Conservation (phyloP, 495 filamentous ascomycete genomes). For the Neurospora sp. region DNA sequence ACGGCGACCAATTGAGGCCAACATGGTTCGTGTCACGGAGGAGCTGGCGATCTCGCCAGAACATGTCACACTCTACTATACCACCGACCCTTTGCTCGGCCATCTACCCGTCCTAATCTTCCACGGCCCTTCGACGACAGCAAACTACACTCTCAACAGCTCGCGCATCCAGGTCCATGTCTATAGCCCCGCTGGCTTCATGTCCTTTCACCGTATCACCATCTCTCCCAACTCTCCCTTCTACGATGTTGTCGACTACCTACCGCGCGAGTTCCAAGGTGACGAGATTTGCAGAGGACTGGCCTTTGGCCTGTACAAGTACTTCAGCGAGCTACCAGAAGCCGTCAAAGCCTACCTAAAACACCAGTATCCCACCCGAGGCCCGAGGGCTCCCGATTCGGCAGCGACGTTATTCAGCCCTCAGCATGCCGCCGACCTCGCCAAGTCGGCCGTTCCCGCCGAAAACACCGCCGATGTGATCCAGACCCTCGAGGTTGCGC, state of each 20-base stretch:
- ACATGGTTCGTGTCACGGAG: conserved; percentile 58
- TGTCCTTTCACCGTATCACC: conserved; percentile 79
- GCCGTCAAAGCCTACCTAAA: conserved; percentile 54
- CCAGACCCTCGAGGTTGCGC: conserved; percentile 55
- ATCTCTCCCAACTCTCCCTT: conserved; percentile 91
- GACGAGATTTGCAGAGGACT: conserved; percentile 82
- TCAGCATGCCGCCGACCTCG: conserved; percentile 84
- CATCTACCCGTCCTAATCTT: conserved; percentile 69
- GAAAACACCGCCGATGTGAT: conserved; percentile 66
- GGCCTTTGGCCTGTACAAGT: conserved; percentile 85
- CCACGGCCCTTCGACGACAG: conserved; percentile 73
- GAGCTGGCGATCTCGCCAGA: conserved; percentile 62
- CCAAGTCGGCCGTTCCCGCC: conserved; percentile 67
- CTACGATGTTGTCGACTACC: conserved; percentile 79
- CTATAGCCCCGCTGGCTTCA: conserved; percentile 77
- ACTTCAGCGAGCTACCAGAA: conserved; percentile 79
- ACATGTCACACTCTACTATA: conserved; percentile 69
- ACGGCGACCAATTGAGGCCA: conserved; percentile 35
- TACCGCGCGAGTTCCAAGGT: conserved; percentile 90
- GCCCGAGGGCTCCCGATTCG: conserved; percentile 43
- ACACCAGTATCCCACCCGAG: conserved; percentile 35
- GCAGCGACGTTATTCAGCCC: conserved; percentile 70
- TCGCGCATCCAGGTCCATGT: conserved; percentile 89
- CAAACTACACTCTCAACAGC: conserved; percentile 74
- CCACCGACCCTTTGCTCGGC: conserved; percentile 65